Base-by-base conservation (phyloP, 129 eudicot species). In the Erigeron canadensis region DNA sequence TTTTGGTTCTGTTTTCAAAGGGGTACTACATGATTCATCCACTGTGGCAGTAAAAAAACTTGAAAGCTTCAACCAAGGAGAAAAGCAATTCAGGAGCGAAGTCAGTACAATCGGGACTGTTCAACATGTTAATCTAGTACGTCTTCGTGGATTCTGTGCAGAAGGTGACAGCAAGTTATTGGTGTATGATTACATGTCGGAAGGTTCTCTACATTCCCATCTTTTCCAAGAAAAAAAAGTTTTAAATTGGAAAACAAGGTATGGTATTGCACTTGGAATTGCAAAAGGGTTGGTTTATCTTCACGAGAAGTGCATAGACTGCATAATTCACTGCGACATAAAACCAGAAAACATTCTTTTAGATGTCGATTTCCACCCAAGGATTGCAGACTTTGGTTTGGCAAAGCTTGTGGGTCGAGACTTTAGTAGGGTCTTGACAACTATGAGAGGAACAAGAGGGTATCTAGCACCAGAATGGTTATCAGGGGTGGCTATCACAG, bases 311-410 rank as follows among this genome's bases (percentile, higher is more conserved):
- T 87, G 96, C 75, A 74, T 85, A 70, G 83, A 85, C 54, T 81
- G 88, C 69, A 90, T 90, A 58, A 90, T 87, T 40, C 94, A 90
- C 67, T 90, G 95, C 53, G 96, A 90, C 79, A 90, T 90, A 63
- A 87, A 90, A 76, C 96, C 96, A 18, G 86, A 90, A 70, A 90
- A 87, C 71, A 85, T 87, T 34, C 84, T 90, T 46, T 63, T 85
- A 12, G 95, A 83, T 40, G 78, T 71, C 0, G 83, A 90, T 22
- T 83, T 83, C 40, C 38, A 67, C 67, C 88, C 94, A 10, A 84
- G 85, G 71, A 74, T 84, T 15, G 77, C 85, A 19, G 93, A 89
- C 76, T 89, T 90, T 77, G 96, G 96, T 17, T 40, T 85, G 12
- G 91, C 94, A 72, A 90, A 90, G 87, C 88, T 87, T 2, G 65